phyloP scores from a whole-genome alignment of 1,284 basidiomycete species.

The Lignosus rhinocerotis region DNA sequence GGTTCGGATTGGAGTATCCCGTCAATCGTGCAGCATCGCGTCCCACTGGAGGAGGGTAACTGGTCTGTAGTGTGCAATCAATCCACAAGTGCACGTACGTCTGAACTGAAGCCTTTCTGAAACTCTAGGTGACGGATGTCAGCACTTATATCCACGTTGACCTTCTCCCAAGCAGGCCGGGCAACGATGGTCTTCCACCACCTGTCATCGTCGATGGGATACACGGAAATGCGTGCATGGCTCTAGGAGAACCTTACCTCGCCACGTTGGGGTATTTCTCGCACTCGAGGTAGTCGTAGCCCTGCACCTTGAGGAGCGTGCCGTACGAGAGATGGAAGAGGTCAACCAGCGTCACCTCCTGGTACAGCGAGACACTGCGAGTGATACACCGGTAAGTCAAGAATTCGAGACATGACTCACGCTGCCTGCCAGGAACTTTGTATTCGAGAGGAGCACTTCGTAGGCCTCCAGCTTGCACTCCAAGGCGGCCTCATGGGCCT shows the following conservation, averaged over 20 bases:
- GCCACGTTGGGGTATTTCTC: conserved; percentile 33
- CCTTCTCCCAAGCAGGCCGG: conserved; percentile 38
- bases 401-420: conserved; percentile 29
- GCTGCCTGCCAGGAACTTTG: conserved; percentile 49
- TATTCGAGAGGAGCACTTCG: conserved; percentile 46
- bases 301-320: conserved; percentile 22
- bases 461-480: conserved; percentile 43
- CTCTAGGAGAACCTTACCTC: conserved; percentile 19
- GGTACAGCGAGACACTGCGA: neutral
- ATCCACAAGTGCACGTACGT: too few relatives aligned
- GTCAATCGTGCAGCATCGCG: too few relatives aligned
- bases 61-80: too few relatives aligned
- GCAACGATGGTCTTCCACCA: conserved; percentile 39
- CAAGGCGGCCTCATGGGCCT: conserved; percentile 26
- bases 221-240: too few relatives aligned
- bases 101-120: too few relatives aligned
- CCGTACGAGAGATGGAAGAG: conserved; percentile 55
- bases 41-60: too few relatives aligned
- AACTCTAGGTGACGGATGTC: too few relatives aligned
- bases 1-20: too few relatives aligned
- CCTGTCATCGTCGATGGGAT: conserved; percentile 15
- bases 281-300: conserved; percentile 25
- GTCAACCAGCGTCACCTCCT: conserved; percentile 51
- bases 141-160: conserved; percentile 19
- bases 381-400: neutral